phyloP scores from a whole-genome alignment of 805 yeast genomes.

The Starmerella riodocensis region DNA sequence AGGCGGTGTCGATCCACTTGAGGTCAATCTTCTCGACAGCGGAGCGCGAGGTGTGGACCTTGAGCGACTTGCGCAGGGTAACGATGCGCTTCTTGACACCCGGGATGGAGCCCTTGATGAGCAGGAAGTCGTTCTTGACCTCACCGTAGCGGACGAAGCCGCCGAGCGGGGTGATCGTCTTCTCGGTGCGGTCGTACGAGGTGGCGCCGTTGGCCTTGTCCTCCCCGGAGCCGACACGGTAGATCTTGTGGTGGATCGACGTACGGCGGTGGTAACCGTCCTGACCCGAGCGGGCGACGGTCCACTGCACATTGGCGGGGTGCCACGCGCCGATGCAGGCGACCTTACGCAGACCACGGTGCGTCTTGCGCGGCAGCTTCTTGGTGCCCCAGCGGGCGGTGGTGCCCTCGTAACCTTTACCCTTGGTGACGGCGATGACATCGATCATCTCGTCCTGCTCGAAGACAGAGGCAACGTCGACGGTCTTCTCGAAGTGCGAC shows the following conservation, averaged over 20 bases:
- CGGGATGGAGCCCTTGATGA: conserved; percentile 98
- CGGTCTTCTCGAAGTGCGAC: conserved; percentile 98
- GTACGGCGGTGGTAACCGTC: conserved; percentile 99
- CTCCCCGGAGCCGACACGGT: conserved; percentile 95
- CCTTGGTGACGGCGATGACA: conserved; percentile 98
- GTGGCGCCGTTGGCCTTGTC: conserved; percentile 94
- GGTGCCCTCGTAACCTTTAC: conserved; percentile 99
- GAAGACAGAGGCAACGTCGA: conserved; percentile 85
- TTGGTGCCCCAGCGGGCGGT: conserved; percentile 99
- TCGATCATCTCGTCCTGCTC: conserved; percentile 99
- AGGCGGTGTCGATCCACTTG: conserved; percentile 99
- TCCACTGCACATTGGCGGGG: conserved; percentile 99
- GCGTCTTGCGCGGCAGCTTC: conserved; percentile 99
- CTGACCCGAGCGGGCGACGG: conserved; percentile 99
- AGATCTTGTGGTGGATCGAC: conserved; percentile 99
- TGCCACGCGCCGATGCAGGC: conserved; percentile 99
- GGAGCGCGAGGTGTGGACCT: conserved; percentile 95
- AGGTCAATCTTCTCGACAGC: conserved; percentile 92
- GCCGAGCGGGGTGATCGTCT: conserved; percentile 99
- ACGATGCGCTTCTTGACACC: conserved; percentile 99
- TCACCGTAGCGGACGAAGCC: conserved; percentile 99
- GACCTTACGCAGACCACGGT: conserved; percentile 99
- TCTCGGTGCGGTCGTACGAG: conserved; percentile 97
- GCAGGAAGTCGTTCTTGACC: conserved; percentile 92
- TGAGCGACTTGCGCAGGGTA: conserved; percentile 96